Conservation (phyloP, 2,329 filamentous ascomycete genomes). For the Pestalotiopsis sp. region DNA sequence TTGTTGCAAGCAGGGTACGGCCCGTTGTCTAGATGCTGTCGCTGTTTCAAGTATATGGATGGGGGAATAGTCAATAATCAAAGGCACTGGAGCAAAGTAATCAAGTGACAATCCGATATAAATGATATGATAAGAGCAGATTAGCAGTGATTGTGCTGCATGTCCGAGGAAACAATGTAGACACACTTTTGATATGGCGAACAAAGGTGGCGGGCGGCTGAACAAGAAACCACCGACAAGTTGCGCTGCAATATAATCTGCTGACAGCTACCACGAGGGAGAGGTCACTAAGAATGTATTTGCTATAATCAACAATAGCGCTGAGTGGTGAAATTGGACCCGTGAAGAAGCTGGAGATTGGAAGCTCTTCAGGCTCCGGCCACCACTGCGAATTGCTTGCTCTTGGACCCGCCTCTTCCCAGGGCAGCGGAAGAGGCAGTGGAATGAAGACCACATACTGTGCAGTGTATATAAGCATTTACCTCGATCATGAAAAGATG, state of each 20-base stretch:
- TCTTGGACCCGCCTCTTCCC: not conserved
- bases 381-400: not conserved
- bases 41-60: slow-evolving; percentile 5
- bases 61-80: not conserved
- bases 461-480: not conserved
- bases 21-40: not conserved
- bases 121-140: not conserved
- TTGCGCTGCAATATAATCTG: not conserved
- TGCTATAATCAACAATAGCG: not conserved
- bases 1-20: not conserved
- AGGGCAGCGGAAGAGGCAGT: not conserved
- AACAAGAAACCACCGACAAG: not conserved
- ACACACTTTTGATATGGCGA: no score
- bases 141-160: not conserved
- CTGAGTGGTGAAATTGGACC: not conserved
- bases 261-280: not conserved
- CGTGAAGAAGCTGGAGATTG: not conserved
- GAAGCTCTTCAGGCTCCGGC: not conserved
- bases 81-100: not conserved
- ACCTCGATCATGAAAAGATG: not conserved
- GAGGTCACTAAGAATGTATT: not conserved
- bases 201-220: not conserved
- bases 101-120: not conserved
- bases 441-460: not conserved
- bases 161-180: not conserved